A percentile compares a stretch with the other conserved stretches of the same genome.
Conservation (phyloP, 202 grass and related monocot genomes). For the Schoenoplectus tabernaemontani region DNA sequence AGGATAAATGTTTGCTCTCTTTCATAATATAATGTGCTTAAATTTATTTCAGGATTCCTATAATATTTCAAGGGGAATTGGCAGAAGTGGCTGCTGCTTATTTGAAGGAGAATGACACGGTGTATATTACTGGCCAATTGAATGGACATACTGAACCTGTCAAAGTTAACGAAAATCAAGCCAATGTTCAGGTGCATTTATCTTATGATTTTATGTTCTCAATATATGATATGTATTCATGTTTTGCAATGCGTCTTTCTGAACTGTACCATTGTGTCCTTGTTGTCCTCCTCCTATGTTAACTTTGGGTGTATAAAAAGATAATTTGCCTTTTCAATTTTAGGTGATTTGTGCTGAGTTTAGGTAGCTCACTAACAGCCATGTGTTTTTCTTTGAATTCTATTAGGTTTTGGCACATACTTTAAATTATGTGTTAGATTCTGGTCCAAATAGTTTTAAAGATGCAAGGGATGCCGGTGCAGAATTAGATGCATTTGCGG, state of each 20-base stretch:
- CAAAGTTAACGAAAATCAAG: slow-evolving; percentile 44
- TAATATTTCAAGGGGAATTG: slow-evolving; percentile 82
- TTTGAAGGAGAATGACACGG: slow-evolving; percentile 73
- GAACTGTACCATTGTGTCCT: neutral
- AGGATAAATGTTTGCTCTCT: neutral
- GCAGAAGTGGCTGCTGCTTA: slow-evolving; percentile 64
- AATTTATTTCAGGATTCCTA: slow-evolving; percentile 57
- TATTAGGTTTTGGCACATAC: slow-evolving; percentile 53
- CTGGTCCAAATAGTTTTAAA: neutral
- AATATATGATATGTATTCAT: neutral
- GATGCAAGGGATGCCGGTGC: neutral
- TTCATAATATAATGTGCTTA: neutral
- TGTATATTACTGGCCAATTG: slow-evolving; percentile 57
- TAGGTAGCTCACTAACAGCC: neutral
- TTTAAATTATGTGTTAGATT: slow-evolving; percentile 46
- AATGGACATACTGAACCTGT: slow-evolving; percentile 50
- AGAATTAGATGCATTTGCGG: neutral
- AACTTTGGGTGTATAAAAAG: neutral
- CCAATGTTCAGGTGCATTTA: slow-evolving; percentile 53
- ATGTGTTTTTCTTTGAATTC: neutral
- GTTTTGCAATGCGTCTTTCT: neutral
- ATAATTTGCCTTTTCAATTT: neutral
- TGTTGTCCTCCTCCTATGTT: neutral
- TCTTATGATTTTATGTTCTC: neutral
- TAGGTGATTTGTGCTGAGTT: neutral